These are phyloP conservation scores for Serendipita vermifera DNA, from an alignment of 768 basidiomycete species.

Conservation along the genomic window DNA sequence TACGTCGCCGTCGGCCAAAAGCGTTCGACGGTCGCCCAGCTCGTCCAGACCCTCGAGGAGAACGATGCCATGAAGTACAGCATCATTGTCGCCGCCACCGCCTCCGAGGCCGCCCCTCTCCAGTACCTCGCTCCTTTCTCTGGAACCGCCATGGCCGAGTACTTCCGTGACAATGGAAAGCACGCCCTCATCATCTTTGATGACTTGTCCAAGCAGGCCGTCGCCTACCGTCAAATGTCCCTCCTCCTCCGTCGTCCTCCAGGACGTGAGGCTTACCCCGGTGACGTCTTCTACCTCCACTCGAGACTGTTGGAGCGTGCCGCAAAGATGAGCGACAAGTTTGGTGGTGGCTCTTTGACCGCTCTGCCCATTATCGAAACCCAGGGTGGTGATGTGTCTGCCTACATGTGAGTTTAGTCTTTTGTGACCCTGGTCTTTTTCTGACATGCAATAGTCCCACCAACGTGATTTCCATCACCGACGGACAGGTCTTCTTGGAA, in stretches of 20 bases:
- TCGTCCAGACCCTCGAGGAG: constrained; percentile 98
- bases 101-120: constrained; percentile 96
- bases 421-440: constrained; percentile 19
- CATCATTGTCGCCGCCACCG: constrained; percentile 98
- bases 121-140: constrained; percentile 99
- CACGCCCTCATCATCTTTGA: constrained; percentile 99
- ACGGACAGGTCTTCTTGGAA: constrained; percentile 99
- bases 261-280: constrained; percentile 99
- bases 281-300: constrained; percentile 99
- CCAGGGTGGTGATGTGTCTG: constrained; percentile 99
- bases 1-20: constrained; percentile 99
- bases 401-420: constrained; percentile 92
- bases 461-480: constrained; percentile 97
- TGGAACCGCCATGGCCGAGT: constrained; percentile 99
- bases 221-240: constrained; percentile 99
- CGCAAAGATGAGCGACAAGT: constrained; percentile 99
- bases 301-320: constrained; percentile 99
- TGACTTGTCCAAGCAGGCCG: constrained; percentile 99
- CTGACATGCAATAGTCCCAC: constrained; percentile 24
- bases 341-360: constrained; percentile 96
- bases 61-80: constrained; percentile 99
- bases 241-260: constrained; percentile 98
- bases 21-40: constrained; percentile 97
- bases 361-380: constrained; percentile 99
- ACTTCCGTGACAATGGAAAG: constrained; percentile 99